phyloP scores from a whole-genome alignment of 2,329 filamentous ascomycete genomes.

The Colletotrichum ledebouriae region DNA sequence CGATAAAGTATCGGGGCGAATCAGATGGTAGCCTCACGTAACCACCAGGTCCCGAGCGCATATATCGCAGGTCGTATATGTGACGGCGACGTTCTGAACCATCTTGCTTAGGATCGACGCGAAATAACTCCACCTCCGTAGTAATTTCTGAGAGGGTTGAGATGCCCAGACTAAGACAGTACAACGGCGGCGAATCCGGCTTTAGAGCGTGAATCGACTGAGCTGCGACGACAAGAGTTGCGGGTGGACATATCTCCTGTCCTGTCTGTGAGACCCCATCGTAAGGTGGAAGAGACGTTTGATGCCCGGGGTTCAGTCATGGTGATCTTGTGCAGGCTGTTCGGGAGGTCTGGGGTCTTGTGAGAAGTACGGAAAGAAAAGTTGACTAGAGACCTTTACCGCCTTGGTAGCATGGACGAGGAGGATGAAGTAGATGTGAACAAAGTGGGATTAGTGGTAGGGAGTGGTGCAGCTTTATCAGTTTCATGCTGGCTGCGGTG shows the following conservation, averaged over 20 bases:
- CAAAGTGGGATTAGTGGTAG: too few species aligned
- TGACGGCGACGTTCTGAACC: slow-evolving; percentile 21
- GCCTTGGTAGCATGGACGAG: too few species aligned
- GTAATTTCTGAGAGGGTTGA: slow-evolving; percentile 23
- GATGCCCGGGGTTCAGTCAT: slow-evolving; percentile 5
- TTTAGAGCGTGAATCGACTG: slow-evolving; percentile 28
- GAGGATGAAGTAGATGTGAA: too few species aligned
- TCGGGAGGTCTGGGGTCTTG: too few species aligned
- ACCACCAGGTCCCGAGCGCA: slow-evolving; percentile 18
- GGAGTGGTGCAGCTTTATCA: too few species aligned
- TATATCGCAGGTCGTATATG: slow-evolving; percentile 26
- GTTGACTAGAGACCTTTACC: too few species aligned
- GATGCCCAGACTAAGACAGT: slow-evolving; percentile 19
- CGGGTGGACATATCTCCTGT: slow-evolving; percentile 2
- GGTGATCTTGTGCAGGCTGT: background rate
- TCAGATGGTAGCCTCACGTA: slow-evolving; percentile 20
- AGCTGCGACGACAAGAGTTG: slow-evolving; percentile 14
- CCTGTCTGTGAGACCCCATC: slow-evolving; percentile 5
- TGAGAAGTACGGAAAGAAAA: too few species aligned
- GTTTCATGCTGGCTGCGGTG: too few species aligned
- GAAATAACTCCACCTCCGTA: slow-evolving; percentile 21
- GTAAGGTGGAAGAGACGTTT: slow-evolving; percentile 20
- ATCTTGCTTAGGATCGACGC: slow-evolving; percentile 15
- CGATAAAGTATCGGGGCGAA: slow-evolving; percentile 23
- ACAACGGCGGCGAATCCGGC: slow-evolving; percentile 19